Evolutionary conservation across 306 rosid species (phyloP).

Genomic region (Nissolia schottii): DNA sequence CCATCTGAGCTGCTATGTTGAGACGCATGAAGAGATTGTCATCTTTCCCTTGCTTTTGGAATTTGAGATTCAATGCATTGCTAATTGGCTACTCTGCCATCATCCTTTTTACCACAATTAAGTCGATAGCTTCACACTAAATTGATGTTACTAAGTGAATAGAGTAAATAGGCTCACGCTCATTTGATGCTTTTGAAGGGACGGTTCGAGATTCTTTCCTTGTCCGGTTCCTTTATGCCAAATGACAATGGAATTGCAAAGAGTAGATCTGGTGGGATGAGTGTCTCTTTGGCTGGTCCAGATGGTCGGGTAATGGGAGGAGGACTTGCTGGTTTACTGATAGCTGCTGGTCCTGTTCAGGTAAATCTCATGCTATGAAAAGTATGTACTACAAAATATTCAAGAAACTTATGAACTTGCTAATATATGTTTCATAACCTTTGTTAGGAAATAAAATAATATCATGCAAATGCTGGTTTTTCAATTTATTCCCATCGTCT

Average conservation of each 20-base stretch:
- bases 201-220: conserved; percentile 83
- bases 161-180: not conserved
- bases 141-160: not conserved
- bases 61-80: not conserved
- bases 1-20: not conserved
- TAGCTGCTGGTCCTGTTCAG: conserved; percentile 95
- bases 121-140: not conserved
- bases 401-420: not conserved
- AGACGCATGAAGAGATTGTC: not conserved
- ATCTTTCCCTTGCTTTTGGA: not conserved
- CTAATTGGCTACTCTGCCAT: not conserved
- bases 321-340: conserved; percentile 82
- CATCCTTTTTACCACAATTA: not conserved
- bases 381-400: not conserved
- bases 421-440: not conserved
- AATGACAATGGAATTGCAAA: conserved; percentile 63
- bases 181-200: conserved; percentile 48
- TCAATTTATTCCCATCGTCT: not conserved
- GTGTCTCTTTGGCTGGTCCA: conserved; percentile 85
- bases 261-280: conserved; percentile 94
- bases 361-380: conserved; percentile 32
- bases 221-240: conserved; percentile 85
- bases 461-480: not conserved
- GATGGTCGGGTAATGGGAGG: conserved; percentile 91
- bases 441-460: not conserved